Base-by-base conservation (phyloP, 179 eudicot genomes). In the Spinacia oleracea region DNA sequence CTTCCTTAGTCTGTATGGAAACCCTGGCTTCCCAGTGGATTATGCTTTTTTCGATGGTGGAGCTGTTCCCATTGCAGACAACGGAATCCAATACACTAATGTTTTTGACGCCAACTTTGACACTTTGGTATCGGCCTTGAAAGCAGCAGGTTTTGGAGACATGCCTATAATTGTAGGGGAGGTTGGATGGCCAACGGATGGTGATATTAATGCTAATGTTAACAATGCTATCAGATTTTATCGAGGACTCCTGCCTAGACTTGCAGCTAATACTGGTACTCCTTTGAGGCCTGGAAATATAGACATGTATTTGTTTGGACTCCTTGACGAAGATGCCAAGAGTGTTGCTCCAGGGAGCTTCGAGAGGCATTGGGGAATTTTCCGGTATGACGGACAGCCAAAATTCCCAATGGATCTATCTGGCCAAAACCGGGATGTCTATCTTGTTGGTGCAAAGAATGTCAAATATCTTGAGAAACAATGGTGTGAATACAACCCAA, bases 321-420 rank as follows among this genome's bases (percentile, higher is more conserved):
- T 93, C 20, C 70, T 88, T 5, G 97, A 93, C 29, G 96, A 93
- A 85, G 94, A 93, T 75, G 88, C 81, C 32, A 93, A 93, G 81
- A 88, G 88, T 38, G 62, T 93, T n/a, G 90, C 87, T 25, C 97
- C 97, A 0, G 97, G 97, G 3, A 84, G 76, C 55, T 93, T 93
- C 20, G 97, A 93, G 81, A 91, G 97, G 42, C 97, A 93, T 59
- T 93, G 97, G 97, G 97, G 97, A 31, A 85, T 93, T 21, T 93
- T 93, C 62, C 70, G 86, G 73, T 93, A 88, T 40, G 97, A 93
- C 59, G 97, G 97, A 2, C 92, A 90, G 62, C 94, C 96, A 0
- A 93, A 93, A 60, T 93, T 82, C 76, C 86, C 87, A 0, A 83
- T 90, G 82, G 96, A 93, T 78, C 59, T 93, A 4, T 20, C 89